These are phyloP conservation scores for Neofusicoccum parvum DNA, from an alignment of 2,329 filamentous ascomycete genomes.

Conservation along the genomic window DNA sequence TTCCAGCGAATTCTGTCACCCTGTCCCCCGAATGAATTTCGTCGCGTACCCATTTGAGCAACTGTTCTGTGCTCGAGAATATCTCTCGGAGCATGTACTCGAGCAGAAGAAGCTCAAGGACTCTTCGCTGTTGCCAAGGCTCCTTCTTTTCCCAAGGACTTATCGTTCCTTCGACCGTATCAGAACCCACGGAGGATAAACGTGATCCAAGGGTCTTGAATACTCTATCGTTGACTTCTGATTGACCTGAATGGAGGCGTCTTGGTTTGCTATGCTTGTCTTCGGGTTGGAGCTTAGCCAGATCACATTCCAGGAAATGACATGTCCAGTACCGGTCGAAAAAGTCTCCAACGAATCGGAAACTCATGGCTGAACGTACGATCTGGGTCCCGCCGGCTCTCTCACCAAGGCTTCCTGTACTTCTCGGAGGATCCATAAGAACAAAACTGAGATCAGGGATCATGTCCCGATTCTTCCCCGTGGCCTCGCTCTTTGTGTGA, in stretches of 20 bases:
- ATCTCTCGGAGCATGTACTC: conserved; percentile 26
- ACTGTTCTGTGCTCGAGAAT: background rate
- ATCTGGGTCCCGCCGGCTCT: background rate
- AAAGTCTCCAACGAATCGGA: conserved; percentile 31
- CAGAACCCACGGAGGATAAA: background rate
- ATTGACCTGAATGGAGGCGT: no score
- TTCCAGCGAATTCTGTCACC: background rate
- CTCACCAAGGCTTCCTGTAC: no score
- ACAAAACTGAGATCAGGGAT: no score
- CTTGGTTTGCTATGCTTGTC: no score
- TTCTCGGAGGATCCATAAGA: background rate
- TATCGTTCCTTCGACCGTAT: background rate
- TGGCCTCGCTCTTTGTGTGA: no score
- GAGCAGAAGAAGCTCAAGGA: conserved; percentile 32
- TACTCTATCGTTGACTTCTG: no score
- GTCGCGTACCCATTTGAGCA: background rate
- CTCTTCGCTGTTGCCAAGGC: conserved; percentile 33
- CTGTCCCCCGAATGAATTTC: no score
- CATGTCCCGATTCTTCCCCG: no score
- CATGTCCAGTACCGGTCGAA: background rate
- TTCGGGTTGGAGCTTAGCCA: no score
- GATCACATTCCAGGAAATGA: background rate
- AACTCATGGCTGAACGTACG: conserved; percentile 20
- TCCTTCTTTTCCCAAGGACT: background rate
- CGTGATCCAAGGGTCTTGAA: no score